phyloP scores from a whole-genome alignment of 2,329 filamentous ascomycete species.

The Peltaster fructicola region DNA sequence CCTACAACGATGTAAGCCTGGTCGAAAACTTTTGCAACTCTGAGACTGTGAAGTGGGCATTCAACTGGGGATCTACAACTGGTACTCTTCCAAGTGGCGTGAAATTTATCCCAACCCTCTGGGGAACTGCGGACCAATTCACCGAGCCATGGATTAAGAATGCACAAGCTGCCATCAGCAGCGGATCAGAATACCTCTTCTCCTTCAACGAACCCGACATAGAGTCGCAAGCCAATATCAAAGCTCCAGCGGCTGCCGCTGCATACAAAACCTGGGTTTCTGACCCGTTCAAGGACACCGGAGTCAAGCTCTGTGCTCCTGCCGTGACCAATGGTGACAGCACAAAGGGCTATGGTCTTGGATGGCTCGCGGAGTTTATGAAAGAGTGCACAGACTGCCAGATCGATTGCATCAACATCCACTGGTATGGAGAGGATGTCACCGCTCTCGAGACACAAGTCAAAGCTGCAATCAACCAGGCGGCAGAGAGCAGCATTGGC shows the following conservation, averaged over 20 bases:
- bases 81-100: conserved; percentile 26
- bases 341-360: conserved; percentile 27
- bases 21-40: conserved; percentile 32
- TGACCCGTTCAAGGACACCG: conserved; percentile 36
- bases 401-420: conserved; percentile 43
- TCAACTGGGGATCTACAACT: conserved; percentile 47
- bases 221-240: conserved; percentile 39
- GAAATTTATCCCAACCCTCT: conserved; percentile 49
- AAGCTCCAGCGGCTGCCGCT: conserved; percentile 33
- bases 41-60: conserved; percentile 39
- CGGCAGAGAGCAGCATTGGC: conserved; percentile 20
- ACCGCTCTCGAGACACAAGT: too few species aligned
- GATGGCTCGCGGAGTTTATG: conserved; percentile 39
- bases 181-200: conserved; percentile 40
- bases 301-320: conserved; percentile 40
- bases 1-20: conserved; percentile 44
- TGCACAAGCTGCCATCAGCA: conserved; percentile 33
- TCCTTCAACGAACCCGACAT: conserved; percentile 59
- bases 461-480: conserved; percentile 34
- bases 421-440: conserved; percentile 42
- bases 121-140: conserved; percentile 27
- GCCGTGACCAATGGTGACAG: conserved; percentile 45
- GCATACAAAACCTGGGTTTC: conserved; percentile 37
- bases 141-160: conserved; percentile 33
- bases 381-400: conserved; percentile 34